Base-by-base conservation (phyloP, 2,329 filamentous ascomycete genomes). In the Penicillium thymicola region DNA sequence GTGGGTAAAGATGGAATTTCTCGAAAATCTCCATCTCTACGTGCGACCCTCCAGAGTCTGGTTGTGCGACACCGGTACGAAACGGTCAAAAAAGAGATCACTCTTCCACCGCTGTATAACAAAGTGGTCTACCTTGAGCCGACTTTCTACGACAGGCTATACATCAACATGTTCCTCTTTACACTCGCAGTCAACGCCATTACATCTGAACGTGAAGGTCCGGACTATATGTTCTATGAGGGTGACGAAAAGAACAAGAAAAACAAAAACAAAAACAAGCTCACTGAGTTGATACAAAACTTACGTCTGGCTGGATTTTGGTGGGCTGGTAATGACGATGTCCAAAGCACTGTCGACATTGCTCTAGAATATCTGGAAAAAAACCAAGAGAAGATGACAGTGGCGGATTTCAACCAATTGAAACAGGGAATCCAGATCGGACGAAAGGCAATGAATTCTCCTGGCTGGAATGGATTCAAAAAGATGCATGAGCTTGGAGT, bases 171-270 rank as follows among this genome's bases (percentile, higher is more conserved):
- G 1, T 97, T 97, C 68, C 84, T 90, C 0, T 89, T 94, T 74
- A 86, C 90, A 68, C 84, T 97, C 45, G 87, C 89, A 2, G 87
- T 90, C 62, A 97, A 97, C 68, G 86, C 91, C 0, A 86, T 97
- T 0, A 92, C 92, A 25, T 96, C 92, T 5, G 90, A 97, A 68
- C 81, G 92, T 11, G 85, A 83, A 0, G 93, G 93, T 65, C 79
- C 84, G 54, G 92, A 97, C 70, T 97, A 96, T 69, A 88, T 97
- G 61, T 97, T 97, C 65, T 89, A 96, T 65, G 82, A 84, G 0
- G 85, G 36, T 11, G n/a, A 38, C 36, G 36, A 38, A 2, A 38
- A 18, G 21, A 21, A 37, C 36, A 37, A 82, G 13, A 92, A 92
- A 65, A 78, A 83, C 30, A 87, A 85, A 59, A 81, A 82, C 38